Base-by-base conservation (phyloP, 1,139 yeast genomes). In the Candida neerlandica region DNA sequence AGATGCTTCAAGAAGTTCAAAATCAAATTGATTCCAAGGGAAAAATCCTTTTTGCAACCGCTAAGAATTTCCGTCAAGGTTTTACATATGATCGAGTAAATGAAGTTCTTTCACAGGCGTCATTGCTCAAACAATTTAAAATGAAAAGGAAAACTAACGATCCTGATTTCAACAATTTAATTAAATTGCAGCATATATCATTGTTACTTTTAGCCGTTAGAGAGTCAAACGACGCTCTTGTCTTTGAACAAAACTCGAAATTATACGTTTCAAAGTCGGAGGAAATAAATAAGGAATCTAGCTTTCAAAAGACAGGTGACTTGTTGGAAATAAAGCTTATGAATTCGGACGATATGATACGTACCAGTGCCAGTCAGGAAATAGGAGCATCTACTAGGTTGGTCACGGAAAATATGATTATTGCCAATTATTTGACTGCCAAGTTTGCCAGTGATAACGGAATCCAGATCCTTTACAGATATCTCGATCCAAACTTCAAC, bases 371-470 rank as follows among this genome's bases (percentile, higher is more conserved):
- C 7, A 42, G 38, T 27, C 18, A 50, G 10, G 37, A 12, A n/a
- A 43, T 48, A 19, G 37, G 35, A 21, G 26, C 27, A n/a, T 49
- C 55, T 12, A 48, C 41, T 33, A 40, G 11, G 2, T 67, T 92
- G 29, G 97, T 92, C 2, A 80, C 94, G 0, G 96, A 91, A 62
- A 67, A 87, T 49, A 92, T 92, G 98, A 79, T 92, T 30, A 69
- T 81, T 43, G 89, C 95, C 1, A 91, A 91, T 63, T 71, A 78
- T 29, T 67, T 85, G 1, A 78, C 85, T 1, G 92, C 92, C 0
- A 55, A 63, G 1, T 81, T 73, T 58, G 81, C 87, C 12, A 40
- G 55, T 6, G 58, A 67, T 15, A 66, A 79, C 33, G 58, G 69
- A 0, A 77, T 88, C 9, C 85, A 90, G 1, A 81, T 85, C 7